Conservation (phyloP, 148 eudicot genomes). For the Vaccinium macrocarpon region DNA sequence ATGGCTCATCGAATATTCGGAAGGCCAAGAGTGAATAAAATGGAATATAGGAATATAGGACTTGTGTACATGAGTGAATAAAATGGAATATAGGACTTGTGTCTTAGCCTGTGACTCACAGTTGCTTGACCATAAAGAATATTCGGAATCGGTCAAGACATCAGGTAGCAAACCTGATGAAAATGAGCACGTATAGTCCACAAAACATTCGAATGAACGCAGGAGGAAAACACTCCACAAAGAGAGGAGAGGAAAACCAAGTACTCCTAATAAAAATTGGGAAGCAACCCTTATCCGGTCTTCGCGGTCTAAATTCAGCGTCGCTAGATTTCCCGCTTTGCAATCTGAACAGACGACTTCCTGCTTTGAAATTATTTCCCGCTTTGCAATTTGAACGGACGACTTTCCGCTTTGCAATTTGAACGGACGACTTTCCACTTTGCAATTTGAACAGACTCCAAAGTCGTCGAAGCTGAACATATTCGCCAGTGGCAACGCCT, state of each 20-base stretch:
- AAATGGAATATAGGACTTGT: no score
- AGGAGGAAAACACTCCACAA: no score
- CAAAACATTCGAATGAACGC: neutral
- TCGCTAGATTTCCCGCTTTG: neutral
- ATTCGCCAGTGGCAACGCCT: neutral
- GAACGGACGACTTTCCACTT: neutral
- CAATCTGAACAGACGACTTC: neutral
- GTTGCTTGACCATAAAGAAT: no score
- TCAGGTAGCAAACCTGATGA: neutral
- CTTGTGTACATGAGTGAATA: no score
- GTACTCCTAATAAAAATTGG: neutral
- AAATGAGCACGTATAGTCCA: neutral
- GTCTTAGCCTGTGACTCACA: no score
- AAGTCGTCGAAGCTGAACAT: neutral
- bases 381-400: no score
- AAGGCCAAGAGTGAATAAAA: no score
- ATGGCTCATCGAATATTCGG: no score
- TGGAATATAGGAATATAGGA: no score
- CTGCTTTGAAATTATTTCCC: no score
- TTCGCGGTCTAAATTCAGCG: neutral
- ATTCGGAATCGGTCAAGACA: neutral
- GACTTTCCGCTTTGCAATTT: no score
- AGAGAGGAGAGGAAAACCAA: neutral
- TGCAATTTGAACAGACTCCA: neutral
- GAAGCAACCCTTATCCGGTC: neutral